These are phyloP conservation scores for Scenedesmus sp. DNA, from an alignment of 163 green algal species.

Conservation along the genomic window DNA sequence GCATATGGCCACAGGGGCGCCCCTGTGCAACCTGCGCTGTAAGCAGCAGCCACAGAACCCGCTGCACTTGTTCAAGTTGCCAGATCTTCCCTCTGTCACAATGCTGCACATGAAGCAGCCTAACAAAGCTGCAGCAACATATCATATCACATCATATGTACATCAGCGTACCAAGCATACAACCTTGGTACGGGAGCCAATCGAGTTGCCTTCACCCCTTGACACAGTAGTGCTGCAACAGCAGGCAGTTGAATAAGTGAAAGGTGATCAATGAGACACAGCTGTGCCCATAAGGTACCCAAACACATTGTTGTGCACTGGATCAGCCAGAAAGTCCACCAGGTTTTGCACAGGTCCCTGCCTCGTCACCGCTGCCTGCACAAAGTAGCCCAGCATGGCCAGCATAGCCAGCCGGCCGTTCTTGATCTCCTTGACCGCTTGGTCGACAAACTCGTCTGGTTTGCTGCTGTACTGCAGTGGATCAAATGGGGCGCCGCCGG, in stretches of 20 bases:
- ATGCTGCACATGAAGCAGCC: too few species aligned
- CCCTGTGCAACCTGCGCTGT: too few species aligned
- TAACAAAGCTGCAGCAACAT: too few species aligned
- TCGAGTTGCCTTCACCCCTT: too few species aligned
- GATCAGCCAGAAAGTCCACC: constrained; percentile 63
- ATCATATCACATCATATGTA: too few species aligned
- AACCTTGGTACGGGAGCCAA: too few species aligned
- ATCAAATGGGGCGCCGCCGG: constrained; percentile 88
- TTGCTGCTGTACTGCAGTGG: constrained; percentile 72
- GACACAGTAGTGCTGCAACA: too few species aligned
- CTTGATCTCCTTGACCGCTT: constrained; percentile 87
- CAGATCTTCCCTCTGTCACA: too few species aligned
- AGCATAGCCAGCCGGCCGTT: constrained; percentile 92
- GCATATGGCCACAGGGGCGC: too few species aligned
- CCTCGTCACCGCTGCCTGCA: constrained; percentile 79
- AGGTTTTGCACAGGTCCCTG: constrained; percentile 84
- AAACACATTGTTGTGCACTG: constrained; percentile 48
- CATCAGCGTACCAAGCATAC: too few species aligned
- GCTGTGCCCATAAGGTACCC: constrained; percentile 7
- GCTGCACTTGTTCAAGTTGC: too few species aligned
- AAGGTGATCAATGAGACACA: background rate
- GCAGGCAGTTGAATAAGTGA: background rate
- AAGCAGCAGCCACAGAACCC: too few species aligned
- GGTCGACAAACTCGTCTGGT: constrained; percentile 72
- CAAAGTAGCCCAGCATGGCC: constrained; percentile 82